Evolutionary conservation across 192 early-diverging fungal species (phyloP).

Genomic region (Dissophora globulifera): DNA sequence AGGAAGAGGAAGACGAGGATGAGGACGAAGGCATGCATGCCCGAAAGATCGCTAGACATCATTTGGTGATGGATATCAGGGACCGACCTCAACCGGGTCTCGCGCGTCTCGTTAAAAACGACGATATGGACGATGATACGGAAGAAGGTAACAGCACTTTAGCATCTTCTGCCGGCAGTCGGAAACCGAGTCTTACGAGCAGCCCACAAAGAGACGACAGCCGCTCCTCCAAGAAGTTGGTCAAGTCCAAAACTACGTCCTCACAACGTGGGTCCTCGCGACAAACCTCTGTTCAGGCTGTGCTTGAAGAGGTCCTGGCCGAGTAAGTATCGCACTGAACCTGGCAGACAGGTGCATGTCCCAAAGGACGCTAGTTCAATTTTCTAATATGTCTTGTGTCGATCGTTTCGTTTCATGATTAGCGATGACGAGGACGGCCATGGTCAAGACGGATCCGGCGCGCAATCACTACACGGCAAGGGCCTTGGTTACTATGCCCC

Average conservation of each 20-base stretch:
- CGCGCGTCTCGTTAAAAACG: neutral
- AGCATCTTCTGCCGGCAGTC: constrained; percentile 9
- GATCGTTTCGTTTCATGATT: neutral
- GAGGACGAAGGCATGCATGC: constrained; percentile 19
- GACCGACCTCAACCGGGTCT: neutral
- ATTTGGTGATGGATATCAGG: neutral
- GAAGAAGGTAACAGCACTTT: neutral
- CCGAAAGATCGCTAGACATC: neutral
- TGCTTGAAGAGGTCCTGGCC: too few species aligned
- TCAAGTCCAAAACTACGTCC: neutral
- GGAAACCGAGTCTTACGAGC: constrained; percentile 9
- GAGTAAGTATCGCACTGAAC: too few species aligned
- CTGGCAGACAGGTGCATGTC: too few species aligned
- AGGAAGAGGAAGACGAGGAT: constrained; percentile 40
- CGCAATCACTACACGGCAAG: constrained; percentile 55
- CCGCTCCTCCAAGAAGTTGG: neutral
- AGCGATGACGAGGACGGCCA: constrained; percentile 25
- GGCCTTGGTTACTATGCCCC: constrained; percentile 71
- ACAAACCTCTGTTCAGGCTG: too few species aligned
- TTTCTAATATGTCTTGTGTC: neutral
- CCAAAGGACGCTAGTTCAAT: too few species aligned
- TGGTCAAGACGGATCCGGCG: constrained; percentile 29
- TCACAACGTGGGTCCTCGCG: too few species aligned
- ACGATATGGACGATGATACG: neutral
- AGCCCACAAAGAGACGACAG: constrained; percentile 21